Percentiles rank a stretch among this genome's conserved stretches.
phyloP scores from a whole-genome alignment of 1,284 basidiomycete species.

The Phellopilus nigrolimitatus region DNA sequence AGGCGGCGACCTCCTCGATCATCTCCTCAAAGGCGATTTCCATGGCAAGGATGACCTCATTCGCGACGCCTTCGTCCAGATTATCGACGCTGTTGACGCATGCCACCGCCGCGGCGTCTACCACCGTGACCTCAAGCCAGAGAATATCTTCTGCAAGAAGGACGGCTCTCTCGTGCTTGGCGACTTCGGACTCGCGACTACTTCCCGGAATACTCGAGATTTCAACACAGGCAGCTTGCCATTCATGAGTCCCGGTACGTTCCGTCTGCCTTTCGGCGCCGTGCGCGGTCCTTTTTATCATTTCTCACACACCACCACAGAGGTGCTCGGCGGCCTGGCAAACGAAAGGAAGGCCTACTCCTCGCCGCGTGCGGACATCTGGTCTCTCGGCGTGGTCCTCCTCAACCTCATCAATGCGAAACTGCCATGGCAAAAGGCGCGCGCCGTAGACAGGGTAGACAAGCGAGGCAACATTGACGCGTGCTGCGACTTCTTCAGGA shows the following conservation, averaged over 20 bases:
- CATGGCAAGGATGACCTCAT: constrained; percentile 79
- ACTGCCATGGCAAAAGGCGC: constrained; percentile 98
- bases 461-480: no score
- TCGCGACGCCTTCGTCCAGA: constrained; percentile 84
- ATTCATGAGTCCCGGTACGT: constrained; percentile 91
- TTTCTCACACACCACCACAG: constrained; percentile 36
- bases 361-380: constrained; percentile 90
- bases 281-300: constrained; percentile 18
- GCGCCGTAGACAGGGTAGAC: constrained; percentile 66
- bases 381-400: constrained; percentile 95
- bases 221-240: constrained; percentile 96
- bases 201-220: constrained; percentile 82
- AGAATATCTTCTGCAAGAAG: constrained; percentile 91
- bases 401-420: constrained; percentile 94
- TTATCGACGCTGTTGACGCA: constrained; percentile 91
- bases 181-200: constrained; percentile 96
- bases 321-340: constrained; percentile 88
- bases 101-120: constrained; percentile 87
- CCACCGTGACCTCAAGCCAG: constrained; percentile 97
- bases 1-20: constrained; percentile 90
- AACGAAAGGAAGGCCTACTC: constrained; percentile 71
- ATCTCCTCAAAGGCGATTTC: constrained; percentile 74
- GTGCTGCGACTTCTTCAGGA: no score
- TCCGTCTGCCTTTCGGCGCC: constrained; percentile 14
- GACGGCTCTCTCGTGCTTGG: constrained; percentile 85